Conservation (phyloP, 331 rosid species). For the Acacia concinna region DNA sequence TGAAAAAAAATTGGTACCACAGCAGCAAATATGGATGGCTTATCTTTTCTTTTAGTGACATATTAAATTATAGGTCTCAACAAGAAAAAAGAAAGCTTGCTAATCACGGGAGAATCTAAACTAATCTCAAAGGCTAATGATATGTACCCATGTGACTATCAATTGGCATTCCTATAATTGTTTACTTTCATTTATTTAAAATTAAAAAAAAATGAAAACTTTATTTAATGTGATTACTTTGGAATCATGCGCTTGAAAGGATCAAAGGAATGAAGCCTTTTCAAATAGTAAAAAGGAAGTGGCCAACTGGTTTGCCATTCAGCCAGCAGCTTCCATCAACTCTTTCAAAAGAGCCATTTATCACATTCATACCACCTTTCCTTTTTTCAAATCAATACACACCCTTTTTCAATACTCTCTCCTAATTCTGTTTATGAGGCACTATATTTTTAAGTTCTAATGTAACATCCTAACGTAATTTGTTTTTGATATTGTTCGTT, state of each 20-base stretch:
- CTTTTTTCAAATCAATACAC: background rate
- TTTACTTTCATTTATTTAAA: background rate
- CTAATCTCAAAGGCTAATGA: background rate
- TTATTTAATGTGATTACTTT: background rate
- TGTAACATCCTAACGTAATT: no score
- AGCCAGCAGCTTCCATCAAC: background rate
- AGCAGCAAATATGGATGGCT: no score
- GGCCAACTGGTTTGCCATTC: background rate
- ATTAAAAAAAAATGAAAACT: background rate
- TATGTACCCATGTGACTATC: background rate
- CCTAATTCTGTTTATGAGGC: no score
- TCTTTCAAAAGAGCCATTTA: background rate
- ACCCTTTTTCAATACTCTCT: background rate
- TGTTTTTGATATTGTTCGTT: no score
- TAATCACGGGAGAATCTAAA: background rate
- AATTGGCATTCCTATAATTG: background rate
- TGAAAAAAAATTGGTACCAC: no score
- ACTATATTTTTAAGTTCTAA: no score
- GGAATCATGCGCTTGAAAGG: background rate
- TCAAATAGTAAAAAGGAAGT: background rate
- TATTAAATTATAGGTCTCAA: background rate
- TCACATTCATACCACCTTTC: background rate
- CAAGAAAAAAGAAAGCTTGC: background rate
- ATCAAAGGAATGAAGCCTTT: background rate
- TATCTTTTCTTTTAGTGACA: no score